These are phyloP conservation scores for Dendrostoma leiphaemia DNA, from an alignment of 2,329 filamentous ascomycete species.

Conservation along the genomic window DNA sequence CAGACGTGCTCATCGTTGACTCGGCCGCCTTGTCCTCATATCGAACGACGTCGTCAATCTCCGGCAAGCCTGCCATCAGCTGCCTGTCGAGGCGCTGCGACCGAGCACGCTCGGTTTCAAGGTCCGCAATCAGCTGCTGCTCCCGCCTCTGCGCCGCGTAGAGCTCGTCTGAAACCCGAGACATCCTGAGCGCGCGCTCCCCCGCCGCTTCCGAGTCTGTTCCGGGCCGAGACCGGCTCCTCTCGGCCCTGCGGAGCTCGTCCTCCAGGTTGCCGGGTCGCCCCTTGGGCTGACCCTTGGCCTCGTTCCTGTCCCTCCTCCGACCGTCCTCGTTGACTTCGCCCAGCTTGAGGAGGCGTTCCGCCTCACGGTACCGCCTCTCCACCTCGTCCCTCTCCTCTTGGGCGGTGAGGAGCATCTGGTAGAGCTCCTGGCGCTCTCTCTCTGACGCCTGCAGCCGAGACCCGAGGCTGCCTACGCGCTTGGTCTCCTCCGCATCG, in stretches of 20 bases:
- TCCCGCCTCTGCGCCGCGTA: neutral
- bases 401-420: no score
- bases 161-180: neutral
- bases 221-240: neutral
- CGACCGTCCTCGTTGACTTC: neutral
- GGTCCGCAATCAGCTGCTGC: neutral
- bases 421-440: neutral
- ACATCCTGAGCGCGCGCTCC: neutral
- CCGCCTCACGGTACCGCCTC: neutral
- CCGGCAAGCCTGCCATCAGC: slow-evolving; percentile 1
- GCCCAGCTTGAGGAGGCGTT: neutral
- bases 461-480: neutral
- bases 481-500: neutral
- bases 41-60: neutral
- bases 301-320: neutral
- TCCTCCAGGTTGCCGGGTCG: neutral
- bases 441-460: neutral
- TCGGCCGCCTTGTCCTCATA: no score
- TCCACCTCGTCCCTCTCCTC: neutral
- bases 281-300: neutral
- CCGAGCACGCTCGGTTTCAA: neutral
- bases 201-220: neutral
- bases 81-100: neutral
- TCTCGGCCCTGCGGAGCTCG: neutral
- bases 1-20: neutral